Evolutionary conservation across 306 rosid species (phyloP).

Genomic region (Castanea mollissima): DNA sequence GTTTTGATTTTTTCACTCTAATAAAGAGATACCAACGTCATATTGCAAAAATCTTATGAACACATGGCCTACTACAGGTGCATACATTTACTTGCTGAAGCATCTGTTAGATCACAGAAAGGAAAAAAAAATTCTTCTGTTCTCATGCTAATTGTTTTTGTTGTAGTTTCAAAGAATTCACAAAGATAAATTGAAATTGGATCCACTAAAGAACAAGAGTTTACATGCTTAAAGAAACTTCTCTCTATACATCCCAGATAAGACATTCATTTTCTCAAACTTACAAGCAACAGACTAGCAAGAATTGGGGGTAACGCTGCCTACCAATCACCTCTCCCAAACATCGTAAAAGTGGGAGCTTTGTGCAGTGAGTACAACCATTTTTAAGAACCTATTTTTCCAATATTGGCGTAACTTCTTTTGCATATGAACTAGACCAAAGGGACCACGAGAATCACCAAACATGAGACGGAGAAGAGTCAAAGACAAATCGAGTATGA

Average conservation of each 20-base stretch:
- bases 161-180: constrained; percentile 3
- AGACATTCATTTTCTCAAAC: background rate
- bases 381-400: background rate
- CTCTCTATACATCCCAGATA: background rate
- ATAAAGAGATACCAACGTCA: background rate
- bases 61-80: constrained; percentile 3
- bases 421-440: background rate
- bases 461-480: background rate
- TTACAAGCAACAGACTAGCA: too few relatives aligned
- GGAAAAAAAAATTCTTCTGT: background rate
- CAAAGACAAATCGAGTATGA: background rate
- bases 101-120: background rate
- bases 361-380: too few relatives aligned
- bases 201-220: background rate
- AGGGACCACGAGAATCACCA: background rate
- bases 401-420: background rate
- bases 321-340: too few relatives aligned
- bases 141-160: background rate
- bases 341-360: too few relatives aligned
- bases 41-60: constrained; percentile 4
- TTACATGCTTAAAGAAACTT: background rate
- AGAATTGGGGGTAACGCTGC: too few relatives aligned
- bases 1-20: background rate
- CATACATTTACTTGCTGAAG: background rate
- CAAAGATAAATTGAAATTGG: background rate